Evolutionary conservation across 2,329 filamentous ascomycete genomes (phyloP), one percentile per base, ranked within the genome.

Genomic region (Thielaviopsis punctulata): DNA sequence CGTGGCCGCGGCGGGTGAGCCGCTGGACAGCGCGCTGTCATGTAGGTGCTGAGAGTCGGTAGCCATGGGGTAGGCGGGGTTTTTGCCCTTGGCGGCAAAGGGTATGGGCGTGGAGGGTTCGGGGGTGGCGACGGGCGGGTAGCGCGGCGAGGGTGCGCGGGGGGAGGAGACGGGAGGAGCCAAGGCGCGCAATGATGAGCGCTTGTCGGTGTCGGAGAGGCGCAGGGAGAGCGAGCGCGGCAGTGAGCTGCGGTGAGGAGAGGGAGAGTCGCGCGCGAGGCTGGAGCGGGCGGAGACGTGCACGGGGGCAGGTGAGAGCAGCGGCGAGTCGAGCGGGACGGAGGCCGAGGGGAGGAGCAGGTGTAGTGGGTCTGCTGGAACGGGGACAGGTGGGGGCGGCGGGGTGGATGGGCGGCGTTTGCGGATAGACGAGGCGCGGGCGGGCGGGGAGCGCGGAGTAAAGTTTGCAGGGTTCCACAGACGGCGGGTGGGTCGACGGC

Each of bases 391-490:
- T 10, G 75, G 74, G 36, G 71, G 72, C 5, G 71, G 72, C 15
- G 76, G 75, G 15, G 72, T 73, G 13, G 75, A 78, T 15, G 69
- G 69, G 23, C 73, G 72, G 52, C 74, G 70, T 55, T 62, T 66
- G 52, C 68, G 65, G 44, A 59, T 50, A 22, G 50, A 52, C 12
- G 53, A 25, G 15, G 19, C 48, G 3, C 7, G 48, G 23, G n/a
- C 23, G 41, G 8, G 55, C 56, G 60, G 52, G 65, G 57, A 51
- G 62, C 73, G 68, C 45, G 74, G 75, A 2, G 75, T 78, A 23
- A 74, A 79, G 60, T 79, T 79, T 54, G 73, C 73, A 22, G 76
- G 76, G 59, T 79, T 79, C 76, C 76, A 79, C 57, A 79, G 72
- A 33, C 74, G n/a, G n/a, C n/a, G n/a, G n/a, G n/a, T n/a, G n/a